Conservation (phyloP, 192 early-diverging fungal species). For the Podila clonocystis region DNA sequence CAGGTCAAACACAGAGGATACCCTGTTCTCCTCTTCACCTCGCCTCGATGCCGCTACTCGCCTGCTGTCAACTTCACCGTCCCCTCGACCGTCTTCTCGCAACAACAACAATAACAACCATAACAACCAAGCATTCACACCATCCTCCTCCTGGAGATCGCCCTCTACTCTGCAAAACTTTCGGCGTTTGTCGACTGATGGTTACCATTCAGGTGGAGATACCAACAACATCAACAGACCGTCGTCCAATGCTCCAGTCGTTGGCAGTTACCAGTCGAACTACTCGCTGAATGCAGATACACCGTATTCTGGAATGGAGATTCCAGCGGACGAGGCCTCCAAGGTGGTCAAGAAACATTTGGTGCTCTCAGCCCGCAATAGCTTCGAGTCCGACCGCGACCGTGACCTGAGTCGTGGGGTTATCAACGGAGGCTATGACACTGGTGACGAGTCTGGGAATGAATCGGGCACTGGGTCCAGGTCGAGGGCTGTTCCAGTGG, state of each 20-base stretch:
- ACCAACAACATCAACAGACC: conserved; percentile 2
- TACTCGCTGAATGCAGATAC: conserved; percentile 24
- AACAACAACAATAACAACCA: conserved; percentile 21
- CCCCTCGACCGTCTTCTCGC: conserved; percentile 19
- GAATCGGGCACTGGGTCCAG: conserved; percentile 14
- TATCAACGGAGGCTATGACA: conserved; percentile 27
- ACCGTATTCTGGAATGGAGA: conserved; percentile 36
- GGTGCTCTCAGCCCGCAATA: conserved; percentile 58
- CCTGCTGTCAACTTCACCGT: conserved; percentile 38
- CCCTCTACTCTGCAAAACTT: conserved; percentile 50
- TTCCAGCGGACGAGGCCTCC: conserved; percentile 65
- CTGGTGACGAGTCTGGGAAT: conserved; percentile 10
- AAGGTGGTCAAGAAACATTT: conserved; percentile 77
- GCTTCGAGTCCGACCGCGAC: conserved; percentile 56
- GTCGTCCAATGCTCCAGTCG: background rate
- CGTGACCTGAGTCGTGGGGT: background rate
- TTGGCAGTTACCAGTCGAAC: conserved; percentile 21
- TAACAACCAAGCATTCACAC: conserved; percentile 8
- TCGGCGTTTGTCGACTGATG: conserved; percentile 9
- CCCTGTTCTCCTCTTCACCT: conserved; percentile 42
- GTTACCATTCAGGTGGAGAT: background rate
- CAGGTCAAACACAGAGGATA: conserved; percentile 7
- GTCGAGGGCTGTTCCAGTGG: conserved; percentile 2
- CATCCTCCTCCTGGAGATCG: conserved; percentile 42
- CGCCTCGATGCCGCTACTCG: conserved; percentile 30